Evolutionary conservation across 2,329 filamentous ascomycete species (phyloP).

Genomic region (Fusarium sp.): DNA sequence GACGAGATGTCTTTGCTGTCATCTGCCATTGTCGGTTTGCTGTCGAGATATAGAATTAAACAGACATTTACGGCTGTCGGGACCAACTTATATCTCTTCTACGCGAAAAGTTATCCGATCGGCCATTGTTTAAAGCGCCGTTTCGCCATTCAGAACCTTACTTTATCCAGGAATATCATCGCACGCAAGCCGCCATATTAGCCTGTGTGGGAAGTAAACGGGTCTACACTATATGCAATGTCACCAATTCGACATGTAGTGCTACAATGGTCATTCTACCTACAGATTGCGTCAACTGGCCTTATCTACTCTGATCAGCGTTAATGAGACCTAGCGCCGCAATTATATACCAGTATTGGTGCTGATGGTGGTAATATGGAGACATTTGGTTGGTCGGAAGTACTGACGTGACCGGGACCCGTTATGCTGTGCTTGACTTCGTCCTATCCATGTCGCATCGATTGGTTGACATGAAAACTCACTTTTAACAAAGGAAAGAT

Average conservation of each 20-base stretch:
- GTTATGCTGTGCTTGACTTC: conserved; percentile 29
- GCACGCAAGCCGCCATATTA: neutral
- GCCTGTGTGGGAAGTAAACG: neutral
- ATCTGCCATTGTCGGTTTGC: neutral
- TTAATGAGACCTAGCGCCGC: neutral
- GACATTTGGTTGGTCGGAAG: neutral
- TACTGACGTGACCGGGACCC: conserved; percentile 34
- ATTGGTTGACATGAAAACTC: too few relatives aligned
- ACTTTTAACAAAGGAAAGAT: too few relatives aligned
- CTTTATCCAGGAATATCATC: neutral
- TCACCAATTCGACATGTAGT: neutral
- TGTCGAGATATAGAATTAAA: too few relatives aligned
- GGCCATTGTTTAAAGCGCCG: rapidly evolving
- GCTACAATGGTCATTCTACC: conserved; percentile 10
- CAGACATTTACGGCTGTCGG: too few relatives aligned
- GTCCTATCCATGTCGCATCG: neutral
- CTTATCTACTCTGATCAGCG: neutral
- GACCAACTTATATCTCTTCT: conserved; percentile 3
- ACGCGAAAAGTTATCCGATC: neutral
- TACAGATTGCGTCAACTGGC: conserved; percentile 25
- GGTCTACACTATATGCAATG: rapidly evolving
- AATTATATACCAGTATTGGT: conserved; percentile 1
- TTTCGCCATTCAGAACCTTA: neutral
- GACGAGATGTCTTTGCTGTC: neutral
- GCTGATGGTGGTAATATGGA: neutral